Evolutionary conservation across 1,284 basidiomycete species (phyloP), one percentile per base, ranked within the genome.

Genomic region (Naganishia cerealis): DNA sequence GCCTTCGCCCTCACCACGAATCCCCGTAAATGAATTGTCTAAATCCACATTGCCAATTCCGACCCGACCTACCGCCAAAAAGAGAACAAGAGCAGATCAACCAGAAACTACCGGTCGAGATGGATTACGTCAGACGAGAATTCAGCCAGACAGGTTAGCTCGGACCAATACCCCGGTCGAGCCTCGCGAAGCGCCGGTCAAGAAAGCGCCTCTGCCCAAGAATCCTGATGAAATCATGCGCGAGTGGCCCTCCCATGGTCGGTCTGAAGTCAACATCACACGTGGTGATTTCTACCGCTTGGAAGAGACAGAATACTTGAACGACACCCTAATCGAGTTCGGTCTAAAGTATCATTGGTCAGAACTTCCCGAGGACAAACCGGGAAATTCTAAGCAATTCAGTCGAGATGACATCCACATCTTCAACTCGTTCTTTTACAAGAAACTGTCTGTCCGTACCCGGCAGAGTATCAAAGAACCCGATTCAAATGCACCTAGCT

Each of bases 341-440:
- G 95, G 92, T 2, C 83, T 99, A 40, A 93, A 92, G 90, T 92
- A 75, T 59, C 88, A 82, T 0, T 21, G 43, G 3, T 54, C 40
- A 24, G 33, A 0, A 13, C 29, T 57, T 26, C 26, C 26, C 48
- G 67, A 65, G 3, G 67, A 69, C 12, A 33, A 42, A 55, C 16
- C 36, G n/a, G 53, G 33, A 42, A 24, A n/a, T 8, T 39, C 57
- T 40, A 12, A 53, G 18, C 38, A 18, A 29, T 54, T 54, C 38
- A 29, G 9, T 21, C 50, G 61, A 15, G 85, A 88, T 7, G 84
- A 91, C 72, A 85, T 95, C 1, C 88, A 97, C 76, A 85, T 99
- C 7, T 98, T 99, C 83, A 98, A 89, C 77, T 94, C 94, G 0
- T 99, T 97, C 82, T 98, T 99, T 80, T 98, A 93, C 83, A 91